These are phyloP conservation scores for Gynandropsis gynandra DNA, from an alignment of 345 rosid genomes.

Conservation along the genomic window DNA sequence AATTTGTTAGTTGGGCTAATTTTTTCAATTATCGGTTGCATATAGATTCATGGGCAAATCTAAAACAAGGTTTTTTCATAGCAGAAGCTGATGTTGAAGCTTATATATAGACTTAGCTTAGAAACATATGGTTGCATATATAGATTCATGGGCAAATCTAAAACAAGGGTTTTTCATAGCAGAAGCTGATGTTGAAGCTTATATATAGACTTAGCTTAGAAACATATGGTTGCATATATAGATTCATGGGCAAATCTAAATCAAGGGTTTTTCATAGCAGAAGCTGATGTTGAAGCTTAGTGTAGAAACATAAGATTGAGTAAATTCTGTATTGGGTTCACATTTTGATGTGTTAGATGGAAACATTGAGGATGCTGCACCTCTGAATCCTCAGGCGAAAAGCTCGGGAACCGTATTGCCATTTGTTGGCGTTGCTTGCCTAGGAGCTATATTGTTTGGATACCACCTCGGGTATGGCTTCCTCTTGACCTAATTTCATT, in stretches of 20 bases:
- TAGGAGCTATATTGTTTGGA: conserved; percentile 93
- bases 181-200: not conserved
- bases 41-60: not conserved
- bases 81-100: not conserved
- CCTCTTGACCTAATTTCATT: conserved; percentile 3
- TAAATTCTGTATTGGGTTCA: too few relatives aligned
- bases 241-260: not conserved
- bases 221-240: not conserved
- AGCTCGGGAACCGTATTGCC: conserved; percentile 81
- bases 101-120: not conserved
- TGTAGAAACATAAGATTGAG: not conserved
- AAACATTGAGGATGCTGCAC: conserved; percentile 52
- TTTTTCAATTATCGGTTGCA: not conserved
- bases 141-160: not conserved
- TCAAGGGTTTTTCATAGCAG: not conserved
- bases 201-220: not conserved
- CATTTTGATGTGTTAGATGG: conserved; percentile 37
- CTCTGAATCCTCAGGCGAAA: conserved; percentile 37
- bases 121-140: not conserved
- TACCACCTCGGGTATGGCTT: conserved; percentile 83
- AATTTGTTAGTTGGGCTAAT: not conserved
- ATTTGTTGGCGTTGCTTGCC: conserved; percentile 86
- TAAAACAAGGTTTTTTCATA: not conserved
- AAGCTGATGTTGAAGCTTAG: not conserved
- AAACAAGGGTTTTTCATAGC: not conserved